Conservation (phyloP, 768 basidiomycete species). For the Amanita pseudoporphyria region DNA sequence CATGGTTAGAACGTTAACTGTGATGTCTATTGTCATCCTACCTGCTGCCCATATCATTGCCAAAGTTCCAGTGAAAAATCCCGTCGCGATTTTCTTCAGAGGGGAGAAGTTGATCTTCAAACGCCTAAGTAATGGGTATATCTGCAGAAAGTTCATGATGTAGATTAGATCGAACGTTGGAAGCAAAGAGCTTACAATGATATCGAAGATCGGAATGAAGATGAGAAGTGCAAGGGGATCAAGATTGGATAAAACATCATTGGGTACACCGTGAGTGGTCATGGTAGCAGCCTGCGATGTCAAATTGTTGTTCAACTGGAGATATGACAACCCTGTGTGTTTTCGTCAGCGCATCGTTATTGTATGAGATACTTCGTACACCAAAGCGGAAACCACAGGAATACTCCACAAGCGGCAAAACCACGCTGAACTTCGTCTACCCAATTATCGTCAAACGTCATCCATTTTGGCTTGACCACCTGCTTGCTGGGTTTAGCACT, state of each 20-base stretch:
- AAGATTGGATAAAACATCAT: constrained; percentile 71
- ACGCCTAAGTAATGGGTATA: constrained; percentile 49
- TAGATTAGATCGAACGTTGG: too few relatives aligned
- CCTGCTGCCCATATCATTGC: constrained; percentile 61
- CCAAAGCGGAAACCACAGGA: constrained; percentile 60
- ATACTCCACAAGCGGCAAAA: constrained; percentile 58
- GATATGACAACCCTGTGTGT: constrained; percentile 59
- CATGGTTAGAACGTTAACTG: too few relatives aligned
- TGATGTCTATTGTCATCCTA: too few relatives aligned
- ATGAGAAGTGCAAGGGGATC: constrained; percentile 73
- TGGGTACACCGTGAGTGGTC: constrained; percentile 60
- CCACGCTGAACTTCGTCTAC: constrained; percentile 70
- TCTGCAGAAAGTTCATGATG: constrained; percentile 18
- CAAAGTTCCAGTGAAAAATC: constrained; percentile 43
- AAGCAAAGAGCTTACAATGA: constrained; percentile 26
- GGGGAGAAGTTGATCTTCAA: constrained; percentile 45
- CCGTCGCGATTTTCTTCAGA: constrained; percentile 48
- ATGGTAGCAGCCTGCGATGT: constrained; percentile 75
- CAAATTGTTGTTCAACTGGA: constrained; percentile 71
- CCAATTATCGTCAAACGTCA: constrained; percentile 72
- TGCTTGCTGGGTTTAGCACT: constrained; percentile 51
- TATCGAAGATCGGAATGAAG: constrained; percentile 60
- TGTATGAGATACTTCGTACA: constrained; percentile 37
- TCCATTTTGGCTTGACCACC: constrained; percentile 47
- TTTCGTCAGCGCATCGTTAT: constrained; percentile 15